Percentiles rank a stretch among this genome's conserved stretches.
These are phyloP conservation scores for Pseudognaphalium luteoalbum DNA, from an alignment of 129 eudicot species.

Conservation along the genomic window DNA sequence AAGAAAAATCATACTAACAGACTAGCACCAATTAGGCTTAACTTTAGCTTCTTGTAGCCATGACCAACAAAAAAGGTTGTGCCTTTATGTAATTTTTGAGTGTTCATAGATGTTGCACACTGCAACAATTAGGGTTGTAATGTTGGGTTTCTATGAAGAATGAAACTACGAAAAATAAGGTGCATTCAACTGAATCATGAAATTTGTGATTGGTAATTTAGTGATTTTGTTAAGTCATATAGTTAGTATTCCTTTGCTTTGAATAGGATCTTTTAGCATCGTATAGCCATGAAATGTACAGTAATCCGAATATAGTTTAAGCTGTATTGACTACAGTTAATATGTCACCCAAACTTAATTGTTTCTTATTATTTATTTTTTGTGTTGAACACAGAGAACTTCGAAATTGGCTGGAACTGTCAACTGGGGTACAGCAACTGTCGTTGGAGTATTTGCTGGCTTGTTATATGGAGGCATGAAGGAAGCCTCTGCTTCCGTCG, in stretches of 20 bases:
- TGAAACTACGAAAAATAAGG: neutral
- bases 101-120: neutral
- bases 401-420: conserved; percentile 69
- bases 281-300: neutral
- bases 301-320: neutral
- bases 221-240: neutral
- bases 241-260: neutral
- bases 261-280: neutral
- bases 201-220: neutral
- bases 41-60: neutral
- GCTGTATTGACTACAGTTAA: neutral
- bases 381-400: conserved; percentile 39
- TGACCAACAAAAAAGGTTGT: neutral
- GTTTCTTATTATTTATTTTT: neutral
- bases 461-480: conserved; percentile 97
- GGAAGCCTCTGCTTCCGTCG: conserved; percentile 95
- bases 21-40: neutral
- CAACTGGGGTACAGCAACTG: conserved; percentile 94
- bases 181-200: neutral
- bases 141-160: neutral
- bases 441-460: conserved; percentile 92
- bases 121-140: neutral
- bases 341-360: neutral
- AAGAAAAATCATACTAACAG: too few relatives aligned
- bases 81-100: neutral